Evolutionary conservation across 73 alveolate genomes (phyloP).

Genomic region (Tetrahymena thermophila): DNA sequence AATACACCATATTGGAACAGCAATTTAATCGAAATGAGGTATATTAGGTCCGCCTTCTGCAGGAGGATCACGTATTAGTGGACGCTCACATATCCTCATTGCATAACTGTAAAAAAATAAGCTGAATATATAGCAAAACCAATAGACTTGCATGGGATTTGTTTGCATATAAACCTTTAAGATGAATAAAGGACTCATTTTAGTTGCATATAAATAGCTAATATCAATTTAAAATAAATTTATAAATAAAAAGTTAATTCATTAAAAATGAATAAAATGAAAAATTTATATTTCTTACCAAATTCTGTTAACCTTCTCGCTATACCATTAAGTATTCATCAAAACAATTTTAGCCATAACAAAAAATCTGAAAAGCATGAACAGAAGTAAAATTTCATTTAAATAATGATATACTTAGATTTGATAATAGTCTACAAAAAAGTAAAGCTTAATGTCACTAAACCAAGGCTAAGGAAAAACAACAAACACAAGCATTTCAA

Average conservation of each 20-base stretch:
- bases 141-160: background rate
- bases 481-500: background rate
- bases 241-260: background rate
- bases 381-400: background rate
- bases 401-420: background rate
- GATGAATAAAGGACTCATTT: background rate
- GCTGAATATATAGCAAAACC: background rate
- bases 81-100: conserved; percentile 60
- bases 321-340: background rate
- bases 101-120: conserved; percentile 37
- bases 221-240: background rate
- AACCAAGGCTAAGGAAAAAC: background rate
- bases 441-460: background rate
- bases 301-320: background rate
- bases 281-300: background rate
- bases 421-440: background rate
- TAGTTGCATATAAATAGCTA: background rate
- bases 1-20: conserved; percentile 55
- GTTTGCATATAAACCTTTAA: conserved; percentile 8
- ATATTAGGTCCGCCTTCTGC: conserved; percentile 4
- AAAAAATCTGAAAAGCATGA: background rate
- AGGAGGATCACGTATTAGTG: conserved; percentile 9
- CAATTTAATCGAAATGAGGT: conserved; percentile 36
- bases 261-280: background rate
- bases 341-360: background rate